phyloP scores from a whole-genome alignment of 441 rosid species.

The Adansonia gregorii region DNA sequence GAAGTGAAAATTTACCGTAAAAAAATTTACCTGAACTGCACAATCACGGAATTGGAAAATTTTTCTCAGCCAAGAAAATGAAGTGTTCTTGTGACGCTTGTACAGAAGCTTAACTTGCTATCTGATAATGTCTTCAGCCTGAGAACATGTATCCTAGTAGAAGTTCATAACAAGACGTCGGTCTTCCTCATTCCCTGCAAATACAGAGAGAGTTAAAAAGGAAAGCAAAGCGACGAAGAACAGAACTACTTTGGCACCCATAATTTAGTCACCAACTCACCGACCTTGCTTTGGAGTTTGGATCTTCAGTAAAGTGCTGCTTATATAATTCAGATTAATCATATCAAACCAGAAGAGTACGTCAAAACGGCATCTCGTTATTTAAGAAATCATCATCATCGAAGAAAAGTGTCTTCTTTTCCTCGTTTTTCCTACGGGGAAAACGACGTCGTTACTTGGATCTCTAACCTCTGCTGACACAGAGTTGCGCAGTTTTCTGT shows the following conservation, averaged over 20 bases:
- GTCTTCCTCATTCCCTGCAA: constrained; percentile 54
- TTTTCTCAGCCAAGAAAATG: constrained; percentile 98
- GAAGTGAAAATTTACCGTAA: background rate
- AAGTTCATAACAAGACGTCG: constrained; percentile 80
- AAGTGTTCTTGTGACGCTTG: constrained; percentile 99
- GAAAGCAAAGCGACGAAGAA: constrained; percentile 59
- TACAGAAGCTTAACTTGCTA: constrained; percentile 92
- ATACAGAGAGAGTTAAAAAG: constrained; percentile 53
- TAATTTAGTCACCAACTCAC: constrained; percentile 30
- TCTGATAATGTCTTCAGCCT: constrained; percentile 84
- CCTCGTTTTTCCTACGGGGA: background rate
- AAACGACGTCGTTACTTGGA: constrained; percentile 23
- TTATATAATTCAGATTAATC: constrained; percentile 43
- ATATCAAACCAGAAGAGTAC: too few species aligned
- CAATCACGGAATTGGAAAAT: constrained; percentile 88
- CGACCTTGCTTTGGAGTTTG: constrained; percentile 28
- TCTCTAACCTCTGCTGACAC: background rate
- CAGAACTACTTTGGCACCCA: constrained; percentile 54
- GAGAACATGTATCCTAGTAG: constrained; percentile 89
- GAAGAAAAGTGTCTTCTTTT: background rate
- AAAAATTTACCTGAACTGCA: constrained; percentile 66
- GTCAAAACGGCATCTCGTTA: too few species aligned
- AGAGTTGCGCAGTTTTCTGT: background rate
- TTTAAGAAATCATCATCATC: too few species aligned
- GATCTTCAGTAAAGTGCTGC: constrained; percentile 25